Conservation (phyloP, 768 basidiomycete species). For the Auriculariales sp. region DNA sequence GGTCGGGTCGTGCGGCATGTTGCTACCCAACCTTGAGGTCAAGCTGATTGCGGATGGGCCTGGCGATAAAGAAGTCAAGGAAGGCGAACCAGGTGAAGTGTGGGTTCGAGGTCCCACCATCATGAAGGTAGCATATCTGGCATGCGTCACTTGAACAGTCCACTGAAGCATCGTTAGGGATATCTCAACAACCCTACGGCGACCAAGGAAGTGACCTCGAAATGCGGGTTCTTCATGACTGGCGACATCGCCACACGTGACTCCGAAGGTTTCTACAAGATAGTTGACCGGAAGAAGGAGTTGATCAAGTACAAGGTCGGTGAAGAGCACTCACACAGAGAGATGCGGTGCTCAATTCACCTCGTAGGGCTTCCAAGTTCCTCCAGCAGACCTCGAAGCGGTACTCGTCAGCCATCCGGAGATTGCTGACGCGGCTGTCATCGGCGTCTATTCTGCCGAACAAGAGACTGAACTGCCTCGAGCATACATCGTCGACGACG, state of each 20-base stretch:
- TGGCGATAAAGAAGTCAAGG: constrained; percentile 29
- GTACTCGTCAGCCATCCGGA: constrained; percentile 61
- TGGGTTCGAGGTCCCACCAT: constrained; percentile 68
- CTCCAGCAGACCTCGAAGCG: constrained; percentile 76
- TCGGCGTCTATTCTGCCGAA: constrained; percentile 49
- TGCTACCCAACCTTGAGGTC: constrained; percentile 65
- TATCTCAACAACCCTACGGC: constrained; percentile 62
- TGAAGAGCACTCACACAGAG: too few relatives aligned
- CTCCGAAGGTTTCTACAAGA: constrained; percentile 54
- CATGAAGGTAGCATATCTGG: constrained; percentile 54
- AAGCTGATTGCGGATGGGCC: constrained; percentile 51
- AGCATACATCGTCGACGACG: constrained; percentile 18
- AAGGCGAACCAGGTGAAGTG: constrained; percentile 58
- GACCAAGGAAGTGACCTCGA: constrained; percentile 52
- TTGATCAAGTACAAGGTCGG: constrained; percentile 67
- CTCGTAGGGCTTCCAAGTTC: constrained; percentile 51
- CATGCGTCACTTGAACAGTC: too few relatives aligned
- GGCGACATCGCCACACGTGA: constrained; percentile 67
- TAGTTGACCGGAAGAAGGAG: constrained; percentile 48
- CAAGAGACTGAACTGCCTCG: constrained; percentile 76
- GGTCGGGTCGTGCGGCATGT: constrained; percentile 43
- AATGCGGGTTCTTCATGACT: constrained; percentile 76
- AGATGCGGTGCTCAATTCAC: too few relatives aligned
- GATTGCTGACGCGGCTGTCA: constrained; percentile 68
- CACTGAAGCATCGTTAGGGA: constrained; percentile 37